These are phyloP conservation scores for Acer saccharum DNA, from an alignment of 345 rosid genomes.

Conservation along the genomic window DNA sequence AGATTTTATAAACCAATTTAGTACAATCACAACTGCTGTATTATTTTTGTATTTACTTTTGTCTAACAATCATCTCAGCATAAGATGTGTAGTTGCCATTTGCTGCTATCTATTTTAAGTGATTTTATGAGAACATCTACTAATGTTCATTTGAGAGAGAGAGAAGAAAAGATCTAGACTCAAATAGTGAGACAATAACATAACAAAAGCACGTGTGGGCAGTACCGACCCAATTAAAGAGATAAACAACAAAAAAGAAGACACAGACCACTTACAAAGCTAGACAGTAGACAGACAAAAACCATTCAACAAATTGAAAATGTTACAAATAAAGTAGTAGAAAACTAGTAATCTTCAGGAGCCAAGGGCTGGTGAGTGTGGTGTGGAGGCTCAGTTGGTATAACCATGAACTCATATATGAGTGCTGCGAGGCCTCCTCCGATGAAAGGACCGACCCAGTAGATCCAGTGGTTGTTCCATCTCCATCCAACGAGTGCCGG, in stretches of 20 bases:
- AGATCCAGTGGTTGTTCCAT: conserved; percentile 58
- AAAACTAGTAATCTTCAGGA: conserved; percentile 71
- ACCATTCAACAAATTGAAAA: background rate
- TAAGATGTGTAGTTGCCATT: too few species aligned
- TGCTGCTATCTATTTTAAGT: too few species aligned
- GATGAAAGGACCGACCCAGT: conserved; percentile 51
- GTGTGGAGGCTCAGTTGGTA: conserved; percentile 42
- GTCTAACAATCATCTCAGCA: too few species aligned
- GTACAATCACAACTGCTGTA: background rate
- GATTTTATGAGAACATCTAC: too few species aligned
- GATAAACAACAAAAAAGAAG: background rate
- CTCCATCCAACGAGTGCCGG: conserved; percentile 56
- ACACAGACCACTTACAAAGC: background rate
- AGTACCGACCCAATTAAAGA: background rate
- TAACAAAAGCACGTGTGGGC: background rate
- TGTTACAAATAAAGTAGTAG: too few species aligned
- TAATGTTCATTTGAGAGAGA: too few species aligned
- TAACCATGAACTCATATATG: conserved; percentile 57
- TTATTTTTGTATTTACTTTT: background rate
- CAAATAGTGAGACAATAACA: background rate
- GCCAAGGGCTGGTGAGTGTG: conserved; percentile 74
- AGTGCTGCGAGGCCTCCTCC: conserved; percentile 52
- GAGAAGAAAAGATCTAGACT: too few species aligned
- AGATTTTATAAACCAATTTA: conserved; percentile 33
- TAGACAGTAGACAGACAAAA: background rate